Evolutionary conservation across 495 filamentous ascomycete species (phyloP).

Genomic region (Penicillium turbatum): DNA sequence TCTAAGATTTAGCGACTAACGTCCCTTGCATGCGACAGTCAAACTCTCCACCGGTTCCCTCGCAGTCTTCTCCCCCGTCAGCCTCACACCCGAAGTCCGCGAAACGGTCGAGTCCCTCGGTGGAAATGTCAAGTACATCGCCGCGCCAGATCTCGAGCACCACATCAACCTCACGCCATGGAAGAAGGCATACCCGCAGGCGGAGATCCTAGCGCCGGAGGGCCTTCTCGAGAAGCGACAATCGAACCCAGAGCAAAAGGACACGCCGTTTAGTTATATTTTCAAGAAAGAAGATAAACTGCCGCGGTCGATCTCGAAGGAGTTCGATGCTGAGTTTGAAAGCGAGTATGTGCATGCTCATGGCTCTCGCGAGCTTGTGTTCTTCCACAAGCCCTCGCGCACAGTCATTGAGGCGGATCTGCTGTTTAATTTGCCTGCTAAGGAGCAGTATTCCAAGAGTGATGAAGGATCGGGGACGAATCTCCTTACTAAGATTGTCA

Average conservation of each 20-base stretch:
- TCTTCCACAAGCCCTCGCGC: conserved; percentile 72
- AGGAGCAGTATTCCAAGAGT: conserved; percentile 76
- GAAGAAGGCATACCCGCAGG: conserved; percentile 71
- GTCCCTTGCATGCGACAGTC: conserved; percentile 48
- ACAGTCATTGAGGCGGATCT: conserved; percentile 91
- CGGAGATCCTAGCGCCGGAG: conserved; percentile 77
- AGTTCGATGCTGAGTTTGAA: conserved; percentile 85
- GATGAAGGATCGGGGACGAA: conserved; percentile 51
- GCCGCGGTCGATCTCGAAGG: conserved; percentile 55
- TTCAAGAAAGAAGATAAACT: conserved; percentile 56
- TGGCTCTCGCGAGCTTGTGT: conserved; percentile 79
- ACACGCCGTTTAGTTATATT: conserved; percentile 64
- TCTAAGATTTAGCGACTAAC: conserved; percentile 4
- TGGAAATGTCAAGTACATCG: conserved; percentile 71
- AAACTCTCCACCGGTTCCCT: conserved; percentile 69
- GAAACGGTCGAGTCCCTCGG: conserved; percentile 63
- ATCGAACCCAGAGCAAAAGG: conserved; percentile 57
- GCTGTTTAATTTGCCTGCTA: conserved; percentile 84
- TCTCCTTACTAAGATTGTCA: conserved; percentile 59
- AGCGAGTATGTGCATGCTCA: conserved; percentile 79
- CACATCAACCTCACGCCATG: conserved; percentile 86
- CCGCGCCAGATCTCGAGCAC: conserved; percentile 85
- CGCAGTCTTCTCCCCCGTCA: conserved; percentile 88
- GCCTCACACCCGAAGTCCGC: conserved; percentile 72
- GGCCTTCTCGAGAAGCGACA: conserved; percentile 83